Evolutionary conservation across 225 moss, liverwort and hornwort species (phyloP).

Genomic region (Ulota crispa): DNA sequence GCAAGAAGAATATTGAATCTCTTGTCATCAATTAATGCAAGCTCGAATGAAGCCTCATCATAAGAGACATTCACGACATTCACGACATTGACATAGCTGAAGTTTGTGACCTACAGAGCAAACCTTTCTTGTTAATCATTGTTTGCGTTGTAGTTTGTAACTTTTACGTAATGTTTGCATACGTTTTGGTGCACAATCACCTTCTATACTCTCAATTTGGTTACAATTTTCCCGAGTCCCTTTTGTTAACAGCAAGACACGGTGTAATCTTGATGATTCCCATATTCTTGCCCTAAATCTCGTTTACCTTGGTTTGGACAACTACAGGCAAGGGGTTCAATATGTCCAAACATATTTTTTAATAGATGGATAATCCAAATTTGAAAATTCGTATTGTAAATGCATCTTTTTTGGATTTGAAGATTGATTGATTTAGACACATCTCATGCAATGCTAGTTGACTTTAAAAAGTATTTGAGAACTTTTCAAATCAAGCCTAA

Average conservation of each 20-base stretch:
- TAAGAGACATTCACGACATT: not conserved
- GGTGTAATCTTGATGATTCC: not conserved
- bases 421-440: too few relatives aligned
- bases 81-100: conserved; percentile 4
- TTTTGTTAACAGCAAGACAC: not conserved
- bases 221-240: not conserved
- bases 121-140: conserved; percentile 13
- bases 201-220: not conserved
- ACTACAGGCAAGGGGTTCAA: not conserved
- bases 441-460: too few relatives aligned
- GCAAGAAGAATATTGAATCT: conserved; percentile 88
- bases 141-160: conserved; percentile 36
- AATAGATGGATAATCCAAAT: too few relatives aligned
- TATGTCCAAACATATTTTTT: too few relatives aligned
- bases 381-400: too few relatives aligned
- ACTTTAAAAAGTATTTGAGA: too few relatives aligned
- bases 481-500: too few relatives aligned
- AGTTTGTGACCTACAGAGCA: not conserved
- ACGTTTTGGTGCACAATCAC: not conserved
- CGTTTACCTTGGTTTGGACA: not conserved
- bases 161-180: conserved; percentile 19
- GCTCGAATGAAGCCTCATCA: not conserved
- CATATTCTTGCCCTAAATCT: not conserved
- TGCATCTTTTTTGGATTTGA: too few relatives aligned
- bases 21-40: conserved; percentile 36